phyloP scores from a whole-genome alignment of 1,139 yeast species.

The Saccharomyces hybrid region DNA sequence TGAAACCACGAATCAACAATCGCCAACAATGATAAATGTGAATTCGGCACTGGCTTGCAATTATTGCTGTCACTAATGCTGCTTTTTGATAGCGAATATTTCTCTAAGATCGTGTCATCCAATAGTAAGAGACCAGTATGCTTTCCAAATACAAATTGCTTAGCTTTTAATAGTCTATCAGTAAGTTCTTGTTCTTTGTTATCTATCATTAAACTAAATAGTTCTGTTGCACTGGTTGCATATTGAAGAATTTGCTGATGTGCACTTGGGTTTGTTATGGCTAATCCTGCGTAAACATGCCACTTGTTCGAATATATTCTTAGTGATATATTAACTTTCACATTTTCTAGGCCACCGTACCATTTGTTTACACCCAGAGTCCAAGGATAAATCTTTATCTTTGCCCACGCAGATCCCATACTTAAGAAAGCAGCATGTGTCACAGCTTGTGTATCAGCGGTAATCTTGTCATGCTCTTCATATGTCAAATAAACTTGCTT shows the following conservation, averaged over 20 bases:
- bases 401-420: constrained; percentile 96
- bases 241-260: constrained; percentile 87
- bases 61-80: constrained; percentile 40
- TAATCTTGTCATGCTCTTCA: constrained; percentile 81
- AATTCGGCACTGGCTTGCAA: constrained; percentile 61
- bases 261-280: constrained; percentile 92
- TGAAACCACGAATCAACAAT: constrained; percentile 93
- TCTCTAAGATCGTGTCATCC: constrained; percentile 73
- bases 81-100: constrained; percentile 66
- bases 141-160: constrained; percentile 67
- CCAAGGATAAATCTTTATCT: constrained; percentile 86
- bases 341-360: constrained; percentile 93
- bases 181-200: constrained; percentile 52
- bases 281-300: constrained; percentile 98
- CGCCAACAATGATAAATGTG: constrained; percentile 79
- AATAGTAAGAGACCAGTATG: constrained; percentile 41
- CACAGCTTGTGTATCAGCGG: constrained; percentile 98
- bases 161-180: constrained; percentile 57
- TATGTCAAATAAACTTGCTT: constrained; percentile 75
- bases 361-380: constrained; percentile 42
- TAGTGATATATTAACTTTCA: constrained; percentile 85
- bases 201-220: constrained; percentile 76
- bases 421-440: constrained; percentile 95
- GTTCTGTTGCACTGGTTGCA: constrained; percentile 73
- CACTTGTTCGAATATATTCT: constrained; percentile 89